Conservation (phyloP, 1,284 basidiomycete genomes). For the Puccinia sorghi region DNA sequence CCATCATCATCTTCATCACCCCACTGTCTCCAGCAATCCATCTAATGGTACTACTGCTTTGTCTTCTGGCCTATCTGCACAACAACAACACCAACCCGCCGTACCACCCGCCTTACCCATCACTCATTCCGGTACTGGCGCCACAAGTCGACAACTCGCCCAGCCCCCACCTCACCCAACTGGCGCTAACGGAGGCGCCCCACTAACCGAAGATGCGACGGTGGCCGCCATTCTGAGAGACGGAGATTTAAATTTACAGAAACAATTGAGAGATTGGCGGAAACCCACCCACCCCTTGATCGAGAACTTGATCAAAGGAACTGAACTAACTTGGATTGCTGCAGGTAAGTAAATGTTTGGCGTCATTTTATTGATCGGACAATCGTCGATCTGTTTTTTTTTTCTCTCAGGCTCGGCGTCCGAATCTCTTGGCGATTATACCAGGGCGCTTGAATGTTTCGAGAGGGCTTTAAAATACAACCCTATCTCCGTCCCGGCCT, state of each 20-base stretch:
- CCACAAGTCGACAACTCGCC: slow-evolving; percentile 24
- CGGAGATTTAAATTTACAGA: slow-evolving; percentile 17
- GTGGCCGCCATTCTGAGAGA: slow-evolving; percentile 38
- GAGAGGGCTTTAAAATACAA: slow-evolving; percentile 90
- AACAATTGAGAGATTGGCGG: slow-evolving; percentile 28
- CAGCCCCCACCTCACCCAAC: slow-evolving; percentile 36
- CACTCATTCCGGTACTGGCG: background rate
- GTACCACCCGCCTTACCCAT: slow-evolving; percentile 20
- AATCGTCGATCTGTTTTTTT: slow-evolving; percentile 50
- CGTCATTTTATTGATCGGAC: slow-evolving; percentile 15
- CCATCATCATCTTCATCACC: too few species aligned
- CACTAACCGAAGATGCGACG: slow-evolving; percentile 15
- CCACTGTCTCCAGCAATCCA: too few species aligned
- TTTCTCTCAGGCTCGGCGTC: slow-evolving; percentile 63
- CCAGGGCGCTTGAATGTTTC: slow-evolving; percentile 83
- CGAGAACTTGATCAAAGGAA: slow-evolving; percentile 30
- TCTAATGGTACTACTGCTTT: too few species aligned
- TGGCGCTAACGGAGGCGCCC: slow-evolving; percentile 22
- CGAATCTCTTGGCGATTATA: slow-evolving; percentile 82
- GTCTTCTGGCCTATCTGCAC: slow-evolving; percentile 6
- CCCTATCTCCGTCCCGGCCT: slow-evolving; percentile 77
- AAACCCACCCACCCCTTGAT: slow-evolving; percentile 27
- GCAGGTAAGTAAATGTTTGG: slow-evolving; percentile 28
- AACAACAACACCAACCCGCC: slow-evolving; percentile 8
- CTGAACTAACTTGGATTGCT: slow-evolving; percentile 34